Evolutionary conservation across 805 yeast genomes (phyloP).

Genomic region (Trichomonascus vanleenenianus): DNA sequence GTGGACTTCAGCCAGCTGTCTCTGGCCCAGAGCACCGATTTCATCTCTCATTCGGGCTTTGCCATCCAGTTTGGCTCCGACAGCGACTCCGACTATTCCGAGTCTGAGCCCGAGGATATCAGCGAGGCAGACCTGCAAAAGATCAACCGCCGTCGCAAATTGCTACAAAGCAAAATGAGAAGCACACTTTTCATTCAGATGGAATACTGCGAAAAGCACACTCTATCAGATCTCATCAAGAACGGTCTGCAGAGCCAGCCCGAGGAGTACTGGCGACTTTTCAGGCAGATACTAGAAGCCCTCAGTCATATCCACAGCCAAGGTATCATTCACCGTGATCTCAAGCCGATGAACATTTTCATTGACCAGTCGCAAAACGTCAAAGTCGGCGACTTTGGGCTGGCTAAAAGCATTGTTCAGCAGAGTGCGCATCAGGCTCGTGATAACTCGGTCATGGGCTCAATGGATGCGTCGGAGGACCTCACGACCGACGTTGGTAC

Average conservation of each 20-base stretch:
- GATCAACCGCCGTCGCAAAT: background rate
- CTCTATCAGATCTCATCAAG: constrained; percentile 73
- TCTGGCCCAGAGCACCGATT: constrained; percentile 13
- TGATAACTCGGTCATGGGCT: constrained; percentile 1
- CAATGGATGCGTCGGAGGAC: constrained; percentile 45
- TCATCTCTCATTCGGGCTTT: constrained; percentile 21
- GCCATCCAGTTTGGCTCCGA: constrained; percentile 22
- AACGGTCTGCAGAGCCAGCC: constrained; percentile 64
- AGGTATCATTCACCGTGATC: constrained; percentile 91
- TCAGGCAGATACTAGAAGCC: constrained; percentile 85
- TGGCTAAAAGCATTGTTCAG: constrained; percentile 61
- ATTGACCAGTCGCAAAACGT: constrained; percentile 84
- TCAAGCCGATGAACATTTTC: constrained; percentile 93
- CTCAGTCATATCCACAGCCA: constrained; percentile 84
- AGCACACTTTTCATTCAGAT: constrained; percentile 89
- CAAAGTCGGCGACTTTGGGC: constrained; percentile 94
- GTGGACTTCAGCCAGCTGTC: constrained; percentile 11
- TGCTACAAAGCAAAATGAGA: constrained; percentile 25
- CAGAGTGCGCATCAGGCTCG: background rate
- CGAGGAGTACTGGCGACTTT: constrained; percentile 82
- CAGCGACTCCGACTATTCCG: constrained; percentile 5
- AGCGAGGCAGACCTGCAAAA: constrained; percentile 4
- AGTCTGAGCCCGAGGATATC: constrained; percentile 2
- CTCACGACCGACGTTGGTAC: constrained; percentile 93
- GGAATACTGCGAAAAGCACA: constrained; percentile 97